A percentile compares a stretch with the other conserved stretches of the same genome.
Evolutionary conservation across 2,329 filamentous ascomycete species (phyloP).

Genomic region (Mycosphaerelloides madeirae): DNA sequence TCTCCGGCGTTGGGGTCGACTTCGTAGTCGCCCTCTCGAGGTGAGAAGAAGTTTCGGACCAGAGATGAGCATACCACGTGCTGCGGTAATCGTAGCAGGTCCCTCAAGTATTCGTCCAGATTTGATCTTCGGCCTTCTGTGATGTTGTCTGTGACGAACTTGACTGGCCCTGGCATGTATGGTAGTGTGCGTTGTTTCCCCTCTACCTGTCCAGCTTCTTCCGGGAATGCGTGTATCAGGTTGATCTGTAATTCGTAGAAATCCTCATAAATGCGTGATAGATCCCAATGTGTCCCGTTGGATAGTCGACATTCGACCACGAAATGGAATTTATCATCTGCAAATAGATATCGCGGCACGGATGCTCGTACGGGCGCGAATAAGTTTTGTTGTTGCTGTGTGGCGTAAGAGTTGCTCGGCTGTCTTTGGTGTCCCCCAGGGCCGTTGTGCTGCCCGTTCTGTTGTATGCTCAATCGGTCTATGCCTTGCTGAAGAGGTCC

Average conservation of each 20-base stretch:
- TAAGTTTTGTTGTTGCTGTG: constrained; percentile 42
- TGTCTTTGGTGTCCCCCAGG: constrained; percentile 26
- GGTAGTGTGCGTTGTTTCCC: constrained; percentile 72
- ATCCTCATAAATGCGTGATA: constrained; percentile 93
- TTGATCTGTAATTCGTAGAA: constrained; percentile 99
- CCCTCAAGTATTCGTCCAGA: constrained; percentile 92
- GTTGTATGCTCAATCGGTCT: constrained; percentile 69
- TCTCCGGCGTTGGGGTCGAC: constrained; percentile 65
- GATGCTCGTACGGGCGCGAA: constrained; percentile 75
- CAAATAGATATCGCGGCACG: constrained; percentile 90
- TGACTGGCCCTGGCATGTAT: constrained; percentile 97
- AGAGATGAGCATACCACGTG: constrained; percentile 82
- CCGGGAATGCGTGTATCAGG: constrained; percentile 82
- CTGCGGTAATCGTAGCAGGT: constrained; percentile 72
- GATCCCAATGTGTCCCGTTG: constrained; percentile 85
- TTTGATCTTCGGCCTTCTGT: constrained; percentile 90
- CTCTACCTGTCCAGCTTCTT: constrained; percentile 83
- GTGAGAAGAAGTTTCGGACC: constrained; percentile 86
- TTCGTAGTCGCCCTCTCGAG: constrained; percentile 86
- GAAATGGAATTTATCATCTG: constrained; percentile 98
- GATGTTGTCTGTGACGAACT: constrained; percentile 96
- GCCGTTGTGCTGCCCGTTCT: constrained; percentile 36
- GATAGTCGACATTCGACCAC: constrained; percentile 88
- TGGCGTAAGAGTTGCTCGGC: constrained; percentile 34
- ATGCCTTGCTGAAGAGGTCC: constrained; percentile 50